Conservation (phyloP, 202 grass and related monocot genomes). For the Zoysia matrella region DNA sequence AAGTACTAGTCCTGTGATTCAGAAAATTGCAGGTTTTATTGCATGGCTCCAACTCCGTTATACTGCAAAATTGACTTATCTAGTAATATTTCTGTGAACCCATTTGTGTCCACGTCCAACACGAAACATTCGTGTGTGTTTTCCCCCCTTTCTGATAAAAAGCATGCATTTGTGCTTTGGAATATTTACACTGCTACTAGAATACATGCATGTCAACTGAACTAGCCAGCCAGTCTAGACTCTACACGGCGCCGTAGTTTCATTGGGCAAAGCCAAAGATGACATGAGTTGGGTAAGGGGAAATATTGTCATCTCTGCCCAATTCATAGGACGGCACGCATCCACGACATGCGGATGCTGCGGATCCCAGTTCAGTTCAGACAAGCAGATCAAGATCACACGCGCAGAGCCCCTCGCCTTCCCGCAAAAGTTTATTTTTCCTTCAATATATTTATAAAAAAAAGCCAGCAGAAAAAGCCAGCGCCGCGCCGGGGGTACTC, state of each 20-base stretch:
- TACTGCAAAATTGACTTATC: neutral
- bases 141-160: no score
- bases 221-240: no score
- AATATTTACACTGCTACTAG: no score
- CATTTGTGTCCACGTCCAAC: neutral
- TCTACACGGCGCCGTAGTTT: no score
- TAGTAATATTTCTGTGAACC: neutral
- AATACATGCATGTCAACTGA: no score
- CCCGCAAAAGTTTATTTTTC: conserved; percentile 22
- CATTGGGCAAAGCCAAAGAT: no score
- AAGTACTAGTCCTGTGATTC: neutral
- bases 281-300: no score
- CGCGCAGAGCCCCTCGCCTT: conserved; percentile 22
- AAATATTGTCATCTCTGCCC: no score
- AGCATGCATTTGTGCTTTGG: no score
- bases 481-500: neutral
- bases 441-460: neutral
- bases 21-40: neutral
- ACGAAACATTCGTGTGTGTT: neutral
- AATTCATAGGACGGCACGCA: no score
- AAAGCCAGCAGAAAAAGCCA: conserved; percentile 38
- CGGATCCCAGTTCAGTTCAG: neutral
- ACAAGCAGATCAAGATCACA: conserved; percentile 13
- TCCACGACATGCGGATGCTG: no score
- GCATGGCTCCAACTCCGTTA: neutral